phyloP scores from a whole-genome alignment of 2,329 filamentous ascomycete species.

The Pseudogymnoascus sp. region DNA sequence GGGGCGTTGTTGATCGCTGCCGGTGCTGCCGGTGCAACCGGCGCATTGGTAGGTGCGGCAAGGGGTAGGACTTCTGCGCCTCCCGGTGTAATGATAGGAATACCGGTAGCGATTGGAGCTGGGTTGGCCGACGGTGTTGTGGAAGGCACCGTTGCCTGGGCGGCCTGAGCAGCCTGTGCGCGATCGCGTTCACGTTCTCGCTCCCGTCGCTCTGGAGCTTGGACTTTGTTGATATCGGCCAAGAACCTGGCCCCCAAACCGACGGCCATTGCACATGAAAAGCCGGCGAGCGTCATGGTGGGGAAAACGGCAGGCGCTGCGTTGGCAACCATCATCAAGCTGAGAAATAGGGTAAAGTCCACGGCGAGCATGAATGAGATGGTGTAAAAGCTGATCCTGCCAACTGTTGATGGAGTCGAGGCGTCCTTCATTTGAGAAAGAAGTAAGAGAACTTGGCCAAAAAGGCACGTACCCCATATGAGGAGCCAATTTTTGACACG shows the following conservation, averaged over 20 bases:
- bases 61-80: slow-evolving; percentile 18
- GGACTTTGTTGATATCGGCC: slow-evolving; percentile 50
- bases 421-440: slow-evolving; percentile 58
- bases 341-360: slow-evolving; percentile 47
- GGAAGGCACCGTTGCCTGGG: slow-evolving; percentile 21
- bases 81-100: slow-evolving; percentile 21
- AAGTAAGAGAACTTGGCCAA: slow-evolving; percentile 52
- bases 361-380: slow-evolving; percentile 52
- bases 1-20: slow-evolving; percentile 28
- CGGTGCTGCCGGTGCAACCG: slow-evolving; percentile 6
- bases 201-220: slow-evolving; percentile 47
- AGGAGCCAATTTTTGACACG: slow-evolving; percentile 52
- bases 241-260: slow-evolving; percentile 49
- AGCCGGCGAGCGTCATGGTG: slow-evolving; percentile 46
- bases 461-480: slow-evolving; percentile 45
- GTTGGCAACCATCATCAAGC: slow-evolving; percentile 45
- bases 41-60: neutral
- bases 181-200: slow-evolving; percentile 13
- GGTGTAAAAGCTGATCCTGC: slow-evolving; percentile 56
- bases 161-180: slow-evolving; percentile 20
- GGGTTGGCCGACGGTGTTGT: neutral
- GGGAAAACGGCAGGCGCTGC: slow-evolving; percentile 48
- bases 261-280: slow-evolving; percentile 46
- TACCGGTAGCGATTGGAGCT: slow-evolving; percentile 16
- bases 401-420: slow-evolving; percentile 58